These are phyloP conservation scores for Fomitopsis palustris DNA, from an alignment of 1,284 basidiomycete genomes.

Conservation along the genomic window DNA sequence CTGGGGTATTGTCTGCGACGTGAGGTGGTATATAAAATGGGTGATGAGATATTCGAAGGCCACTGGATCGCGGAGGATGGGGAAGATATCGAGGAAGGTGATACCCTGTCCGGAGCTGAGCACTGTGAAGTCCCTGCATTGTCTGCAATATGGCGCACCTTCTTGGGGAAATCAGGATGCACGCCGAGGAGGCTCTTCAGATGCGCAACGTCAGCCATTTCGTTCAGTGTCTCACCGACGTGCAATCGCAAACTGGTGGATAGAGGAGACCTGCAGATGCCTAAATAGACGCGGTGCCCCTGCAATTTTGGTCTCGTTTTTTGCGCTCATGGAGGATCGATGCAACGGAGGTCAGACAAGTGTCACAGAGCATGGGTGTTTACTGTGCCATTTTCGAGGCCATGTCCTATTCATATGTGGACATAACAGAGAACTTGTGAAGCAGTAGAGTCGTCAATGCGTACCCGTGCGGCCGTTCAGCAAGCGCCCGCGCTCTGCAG, in stretches of 20 bases:
- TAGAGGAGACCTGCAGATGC: too few relatives aligned
- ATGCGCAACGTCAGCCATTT: slow-evolving; percentile 77
- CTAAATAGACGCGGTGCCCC: too few relatives aligned
- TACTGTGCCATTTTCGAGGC: too few relatives aligned
- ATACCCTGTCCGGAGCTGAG: slow-evolving; percentile 54
- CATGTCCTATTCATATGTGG: too few relatives aligned
- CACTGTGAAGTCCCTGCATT: background rate
- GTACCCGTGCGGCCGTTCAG: too few relatives aligned
- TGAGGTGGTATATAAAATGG: slow-evolving; percentile 85
- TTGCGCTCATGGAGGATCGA: too few relatives aligned
- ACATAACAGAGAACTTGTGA: too few relatives aligned
- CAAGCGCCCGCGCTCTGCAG: background rate
- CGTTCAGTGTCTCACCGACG: slow-evolving; percentile 1
- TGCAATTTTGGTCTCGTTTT: background rate
- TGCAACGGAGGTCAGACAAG: too few relatives aligned
- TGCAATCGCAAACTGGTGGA: background rate
- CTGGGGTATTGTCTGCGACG: slow-evolving; percentile 67
- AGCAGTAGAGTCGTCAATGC: too few relatives aligned
- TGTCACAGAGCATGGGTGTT: too few relatives aligned
- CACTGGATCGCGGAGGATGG: slow-evolving; percentile 79
- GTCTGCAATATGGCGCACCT: slow-evolving; percentile 46
- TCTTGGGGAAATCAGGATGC: slow-evolving; percentile 85
- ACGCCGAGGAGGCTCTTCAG: slow-evolving; percentile 65
- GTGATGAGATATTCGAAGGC: slow-evolving; percentile 91
- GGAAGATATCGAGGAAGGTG: slow-evolving; percentile 87